A percentile compares a stretch with the other conserved stretches of the same genome.
Evolutionary conservation across 2,329 filamentous ascomycete genomes (phyloP).

Genomic region (Ilyonectria robusta): DNA sequence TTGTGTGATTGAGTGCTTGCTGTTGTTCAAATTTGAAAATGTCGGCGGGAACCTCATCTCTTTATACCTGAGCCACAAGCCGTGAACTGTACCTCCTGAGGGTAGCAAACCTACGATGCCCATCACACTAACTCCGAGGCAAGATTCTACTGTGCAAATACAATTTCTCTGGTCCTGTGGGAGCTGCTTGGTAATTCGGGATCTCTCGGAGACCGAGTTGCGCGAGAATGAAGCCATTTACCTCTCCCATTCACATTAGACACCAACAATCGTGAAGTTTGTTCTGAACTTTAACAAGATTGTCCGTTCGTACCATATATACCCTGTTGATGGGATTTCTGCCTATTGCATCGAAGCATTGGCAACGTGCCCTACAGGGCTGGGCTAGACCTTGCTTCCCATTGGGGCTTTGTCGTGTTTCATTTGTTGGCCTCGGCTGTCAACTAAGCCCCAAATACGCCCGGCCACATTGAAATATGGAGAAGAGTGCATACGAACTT

Average conservation of each 20-base stretch:
- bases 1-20: conserved; percentile 1
- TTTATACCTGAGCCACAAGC: background rate
- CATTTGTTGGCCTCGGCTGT: background rate
- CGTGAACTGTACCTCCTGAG: background rate
- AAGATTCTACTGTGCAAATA: background rate
- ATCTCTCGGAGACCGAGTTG: background rate
- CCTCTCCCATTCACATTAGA: background rate
- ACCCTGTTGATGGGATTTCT: background rate
- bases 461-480: background rate
- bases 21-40: background rate
- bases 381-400: background rate
- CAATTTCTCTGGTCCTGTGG: background rate
- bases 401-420: background rate
- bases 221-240: background rate
- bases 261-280: background rate
- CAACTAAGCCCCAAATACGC: background rate
- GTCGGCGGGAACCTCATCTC: background rate
- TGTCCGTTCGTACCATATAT: background rate
- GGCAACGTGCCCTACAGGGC: background rate
- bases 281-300: conserved; percentile 4
- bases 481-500: background rate
- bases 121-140: background rate
- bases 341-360: background rate
- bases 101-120: background rate
- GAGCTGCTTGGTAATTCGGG: background rate